Base-by-base conservation (phyloP, 1,139 yeast genomes). In the Geotrichum reessii region DNA sequence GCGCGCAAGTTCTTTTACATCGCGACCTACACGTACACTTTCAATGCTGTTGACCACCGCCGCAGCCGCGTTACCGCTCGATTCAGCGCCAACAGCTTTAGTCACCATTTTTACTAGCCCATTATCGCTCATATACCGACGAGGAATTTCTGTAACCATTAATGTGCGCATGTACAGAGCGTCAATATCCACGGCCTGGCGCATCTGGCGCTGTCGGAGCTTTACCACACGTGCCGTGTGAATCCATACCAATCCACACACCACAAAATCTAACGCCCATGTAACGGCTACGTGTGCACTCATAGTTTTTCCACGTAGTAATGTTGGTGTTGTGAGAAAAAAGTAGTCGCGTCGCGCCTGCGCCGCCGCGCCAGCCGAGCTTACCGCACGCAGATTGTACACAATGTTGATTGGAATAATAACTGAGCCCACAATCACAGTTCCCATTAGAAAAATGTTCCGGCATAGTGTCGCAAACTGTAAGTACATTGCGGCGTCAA, bases 331-430 rank as follows among this genome's bases (percentile, higher is more conserved):
- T 68, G 71, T 68, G 21, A 73, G 63, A 17, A 72, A 61, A 56
- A 74, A 71, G 2, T 73, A 71, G 55, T 73, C 76, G 40, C 40
- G 6, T 14, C 66, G 56, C 14, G 64, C 62, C 11, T 71, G 60
- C 14, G 70, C 62, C n/a, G 63, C 59, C 4, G 58, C 55, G 7
- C 64, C 65, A 17, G 61, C 58, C 12, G 65, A 56, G 40, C 24
- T 33, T 14, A 11, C 37, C 50, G 63, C 61, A 47, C 61, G 60
- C 52, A 68, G 58, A 53, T 74, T 74, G 65, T 62, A 73, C 44
- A 64, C 62, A 37, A 75, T 70, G 58, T 75, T 75, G 61, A 75
- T 65, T 11, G 78, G 78, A 7, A 75, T 69, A 11, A 73, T 74
- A 7, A 72, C 67, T 4, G 68, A 65, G 56, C 75, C 69, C 2